These are phyloP conservation scores for Tolypocladium paradoxum DNA, from an alignment of 2,329 filamentous ascomycete species.

Conservation along the genomic window DNA sequence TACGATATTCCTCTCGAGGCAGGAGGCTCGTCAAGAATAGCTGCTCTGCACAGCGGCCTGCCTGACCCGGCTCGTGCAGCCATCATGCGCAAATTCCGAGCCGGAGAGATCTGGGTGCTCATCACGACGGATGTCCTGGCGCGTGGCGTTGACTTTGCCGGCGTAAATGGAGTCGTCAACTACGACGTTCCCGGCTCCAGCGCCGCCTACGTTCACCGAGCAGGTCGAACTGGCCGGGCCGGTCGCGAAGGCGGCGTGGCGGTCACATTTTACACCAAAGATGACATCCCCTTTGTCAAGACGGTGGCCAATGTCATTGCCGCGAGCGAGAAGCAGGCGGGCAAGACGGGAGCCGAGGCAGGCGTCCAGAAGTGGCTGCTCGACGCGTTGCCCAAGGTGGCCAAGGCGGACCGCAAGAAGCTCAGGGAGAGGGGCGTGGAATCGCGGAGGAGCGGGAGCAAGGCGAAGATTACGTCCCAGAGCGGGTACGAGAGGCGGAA, in stretches of 20 bases:
- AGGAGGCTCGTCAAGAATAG: constrained; percentile 73
- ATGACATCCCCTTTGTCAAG: constrained; percentile 82
- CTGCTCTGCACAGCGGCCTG: constrained; percentile 81
- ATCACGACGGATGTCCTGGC: constrained; percentile 92
- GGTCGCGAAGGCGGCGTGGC: constrained; percentile 80
- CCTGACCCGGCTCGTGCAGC: constrained; percentile 62
- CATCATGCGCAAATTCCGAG: constrained; percentile 83
- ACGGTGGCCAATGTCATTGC: constrained; percentile 89
- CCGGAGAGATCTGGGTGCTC: constrained; percentile 89
- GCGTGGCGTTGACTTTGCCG: constrained; percentile 87
- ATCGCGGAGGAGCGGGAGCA: constrained; percentile 39
- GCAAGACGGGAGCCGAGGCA: constrained; percentile 38
- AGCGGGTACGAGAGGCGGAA: constrained; percentile 62
- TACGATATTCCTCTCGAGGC: constrained; percentile 90
- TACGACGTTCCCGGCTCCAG: constrained; percentile 93
- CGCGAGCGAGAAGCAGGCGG: constrained; percentile 63
- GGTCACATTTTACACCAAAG: constrained; percentile 90
- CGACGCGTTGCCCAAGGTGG: constrained; percentile 72
- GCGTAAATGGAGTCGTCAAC: constrained; percentile 92
- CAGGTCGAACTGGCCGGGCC: constrained; percentile 81
- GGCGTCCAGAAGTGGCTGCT: constrained; percentile 77
- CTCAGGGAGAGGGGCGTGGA: constrained; percentile 76
- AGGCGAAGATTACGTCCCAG: constrained; percentile 69
- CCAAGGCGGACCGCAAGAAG: constrained; percentile 73
- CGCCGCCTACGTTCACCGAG: constrained; percentile 85